These are phyloP conservation scores for Venturia effusa DNA, from an alignment of 2,329 filamentous ascomycete species.

Conservation along the genomic window DNA sequence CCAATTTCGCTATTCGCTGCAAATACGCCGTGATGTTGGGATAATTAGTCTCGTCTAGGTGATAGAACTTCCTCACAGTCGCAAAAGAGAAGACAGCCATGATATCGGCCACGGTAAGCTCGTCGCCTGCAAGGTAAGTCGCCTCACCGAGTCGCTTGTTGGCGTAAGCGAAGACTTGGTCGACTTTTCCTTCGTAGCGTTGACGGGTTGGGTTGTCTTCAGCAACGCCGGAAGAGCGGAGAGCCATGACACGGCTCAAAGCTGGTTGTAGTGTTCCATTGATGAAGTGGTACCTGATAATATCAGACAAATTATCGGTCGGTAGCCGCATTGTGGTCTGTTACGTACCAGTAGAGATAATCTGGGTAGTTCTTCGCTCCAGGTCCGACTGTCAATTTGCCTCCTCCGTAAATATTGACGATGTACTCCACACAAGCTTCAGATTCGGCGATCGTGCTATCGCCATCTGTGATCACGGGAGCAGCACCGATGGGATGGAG, in stretches of 20 bases:
- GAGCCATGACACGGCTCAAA: constrained; percentile 22
- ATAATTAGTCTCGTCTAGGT: constrained; percentile 17
- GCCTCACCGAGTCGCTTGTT: constrained; percentile 38
- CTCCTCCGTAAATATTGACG: constrained; percentile 40
- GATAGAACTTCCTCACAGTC: constrained; percentile 38
- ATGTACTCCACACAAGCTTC: constrained; percentile 54
- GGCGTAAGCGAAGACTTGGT: constrained; percentile 31
- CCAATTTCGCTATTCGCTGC: constrained; percentile 16
- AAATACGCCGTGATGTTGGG: constrained; percentile 20
- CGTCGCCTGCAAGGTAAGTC: constrained; percentile 47
- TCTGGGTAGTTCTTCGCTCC: constrained; percentile 42
- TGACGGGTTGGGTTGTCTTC: constrained; percentile 20
- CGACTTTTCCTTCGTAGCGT: constrained; percentile 15
- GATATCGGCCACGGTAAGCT: constrained; percentile 55
- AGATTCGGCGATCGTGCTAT: constrained; percentile 47
- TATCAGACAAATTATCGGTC: background rate
- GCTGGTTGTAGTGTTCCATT: constrained; percentile 30
- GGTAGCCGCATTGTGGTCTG: background rate
- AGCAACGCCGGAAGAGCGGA: constrained; percentile 15
- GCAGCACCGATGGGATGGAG: constrained; percentile 38
- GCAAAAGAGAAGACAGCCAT: constrained; percentile 53
- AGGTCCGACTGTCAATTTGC: constrained; percentile 37
- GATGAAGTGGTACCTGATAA: constrained; percentile 41
- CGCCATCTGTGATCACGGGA: constrained; percentile 46
- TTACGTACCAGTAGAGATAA: constrained; percentile 50